Evolutionary conservation across 495 filamentous ascomycete species (phyloP).

Genomic region (Hypoxylon cercidicola): DNA sequence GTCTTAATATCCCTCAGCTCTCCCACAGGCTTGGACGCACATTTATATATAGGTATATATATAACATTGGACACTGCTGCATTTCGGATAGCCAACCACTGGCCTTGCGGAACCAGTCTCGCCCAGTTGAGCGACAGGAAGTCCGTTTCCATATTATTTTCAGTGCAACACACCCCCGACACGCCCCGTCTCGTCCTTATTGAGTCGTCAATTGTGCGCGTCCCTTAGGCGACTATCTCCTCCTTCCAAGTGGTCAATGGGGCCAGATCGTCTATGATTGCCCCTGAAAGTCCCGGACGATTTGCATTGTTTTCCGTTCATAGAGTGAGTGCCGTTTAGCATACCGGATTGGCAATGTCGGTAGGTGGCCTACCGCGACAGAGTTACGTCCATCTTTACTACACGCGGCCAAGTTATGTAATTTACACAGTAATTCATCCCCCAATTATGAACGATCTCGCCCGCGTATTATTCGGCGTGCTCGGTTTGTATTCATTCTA

Average conservation of each 20-base stretch:
- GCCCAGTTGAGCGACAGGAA: constrained; percentile 10
- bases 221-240: constrained; percentile 20
- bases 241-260: constrained; percentile 37
- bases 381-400: constrained; percentile 17
- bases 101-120: constrained; percentile 11
- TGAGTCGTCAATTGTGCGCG: constrained; percentile 41
- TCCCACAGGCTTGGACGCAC: constrained; percentile 17
- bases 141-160: constrained; percentile 22
- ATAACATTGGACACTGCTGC: constrained; percentile 40
- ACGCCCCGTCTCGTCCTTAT: constrained; percentile 27
- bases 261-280: constrained; percentile 31
- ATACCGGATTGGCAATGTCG: constrained; percentile 27
- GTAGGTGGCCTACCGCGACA: constrained; percentile 32
- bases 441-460: constrained; percentile 24
- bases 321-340: constrained; percentile 9
- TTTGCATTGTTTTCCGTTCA: constrained; percentile 23
- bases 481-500: no score
- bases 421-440: constrained; percentile 19
- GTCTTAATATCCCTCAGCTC: constrained; percentile 13
- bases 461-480: constrained; percentile 2
- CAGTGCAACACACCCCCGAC: constrained; percentile 15
- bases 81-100: constrained; percentile 29
- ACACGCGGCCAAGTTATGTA: constrained; percentile 17
- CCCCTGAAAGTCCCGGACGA: constrained; percentile 33
- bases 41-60: constrained; percentile 21